Evolutionary conservation across 2,329 filamentous ascomycete genomes (phyloP).

Genomic region (Dryadomyces quercus-mongolicae): DNA sequence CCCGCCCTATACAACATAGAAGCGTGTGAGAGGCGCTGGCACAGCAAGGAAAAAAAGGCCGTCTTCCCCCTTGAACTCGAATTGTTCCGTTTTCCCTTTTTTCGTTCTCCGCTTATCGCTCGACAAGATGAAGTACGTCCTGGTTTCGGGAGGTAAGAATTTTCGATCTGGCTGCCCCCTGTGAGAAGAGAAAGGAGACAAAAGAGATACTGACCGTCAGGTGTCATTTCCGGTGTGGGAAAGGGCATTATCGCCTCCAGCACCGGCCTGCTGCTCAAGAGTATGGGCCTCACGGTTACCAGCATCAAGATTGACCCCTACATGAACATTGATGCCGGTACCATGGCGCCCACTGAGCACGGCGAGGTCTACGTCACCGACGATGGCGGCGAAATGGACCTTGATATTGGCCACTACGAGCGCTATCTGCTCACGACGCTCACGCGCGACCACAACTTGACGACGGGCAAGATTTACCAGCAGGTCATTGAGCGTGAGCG

Average conservation of each 20-base stretch:
- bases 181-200: not conserved
- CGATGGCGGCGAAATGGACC: conserved; percentile 58
- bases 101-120: not conserved
- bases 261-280: conserved; percentile 62
- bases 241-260: conserved; percentile 15
- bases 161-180: not conserved
- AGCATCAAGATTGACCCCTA: conserved; percentile 39
- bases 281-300: conserved; percentile 61
- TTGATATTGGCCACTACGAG: conserved; percentile 48
- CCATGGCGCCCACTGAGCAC: conserved; percentile 39
- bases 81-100: not conserved
- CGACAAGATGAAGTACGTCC: conserved; percentile 15
- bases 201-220: not conserved
- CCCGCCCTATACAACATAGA: not conserved
- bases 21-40: conserved; percentile 1
- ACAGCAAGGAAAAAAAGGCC: not conserved
- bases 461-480: conserved; percentile 91
- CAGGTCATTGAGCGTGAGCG: conserved; percentile 65
- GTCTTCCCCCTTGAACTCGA: not conserved
- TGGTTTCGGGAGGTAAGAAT: conserved; percentile 13
- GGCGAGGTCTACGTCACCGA: conserved; percentile 84
- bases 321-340: conserved; percentile 25
- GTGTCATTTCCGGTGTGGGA: conserved; percentile 15
- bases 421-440: conserved; percentile 71
- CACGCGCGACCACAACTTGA: conserved; percentile 86